These are phyloP conservation scores for Vitis hybrid DNA, from an alignment of 177 flowering plant genomes.

Conservation along the genomic window DNA sequence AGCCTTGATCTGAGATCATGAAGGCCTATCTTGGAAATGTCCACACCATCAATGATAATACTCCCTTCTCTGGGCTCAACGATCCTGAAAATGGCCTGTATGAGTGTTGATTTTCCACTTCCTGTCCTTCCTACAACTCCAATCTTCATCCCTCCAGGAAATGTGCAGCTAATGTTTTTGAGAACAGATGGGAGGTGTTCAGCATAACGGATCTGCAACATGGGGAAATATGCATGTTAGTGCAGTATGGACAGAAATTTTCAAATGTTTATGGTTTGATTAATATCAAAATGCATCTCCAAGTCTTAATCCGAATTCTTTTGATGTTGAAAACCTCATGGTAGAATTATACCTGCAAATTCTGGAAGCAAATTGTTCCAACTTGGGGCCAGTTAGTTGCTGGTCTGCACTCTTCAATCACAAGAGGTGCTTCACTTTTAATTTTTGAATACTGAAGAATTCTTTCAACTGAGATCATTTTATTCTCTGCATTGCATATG, in stretches of 20 bases:
- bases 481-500: conserved; percentile 94
- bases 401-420: conserved; percentile 69
- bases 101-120: conserved; percentile 95
- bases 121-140: conserved; percentile 98
- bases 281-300: not conserved
- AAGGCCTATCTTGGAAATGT: conserved; percentile 78
- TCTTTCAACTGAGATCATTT: conserved; percentile 97
- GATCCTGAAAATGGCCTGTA: conserved; percentile 86
- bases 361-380: conserved; percentile 73
- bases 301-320: not conserved
- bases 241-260: too few relatives aligned
- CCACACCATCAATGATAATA: conserved; percentile 74
- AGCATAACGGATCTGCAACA: conserved; percentile 83
- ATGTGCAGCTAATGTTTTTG: conserved; percentile 74
- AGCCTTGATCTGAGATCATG: conserved; percentile 89
- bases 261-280: not conserved
- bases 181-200: conserved; percentile 87
- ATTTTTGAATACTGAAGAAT: conserved; percentile 86
- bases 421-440: conserved; percentile 81
- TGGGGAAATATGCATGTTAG: not conserved
- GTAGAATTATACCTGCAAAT: conserved; percentile 56
- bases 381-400: conserved; percentile 74
- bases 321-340: conserved; percentile 1
- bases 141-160: conserved; percentile 78
- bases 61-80: conserved; percentile 84